Evolutionary conservation across 495 filamentous ascomycete species (phyloP).

Genomic region (Filosporella fistucella): DNA sequence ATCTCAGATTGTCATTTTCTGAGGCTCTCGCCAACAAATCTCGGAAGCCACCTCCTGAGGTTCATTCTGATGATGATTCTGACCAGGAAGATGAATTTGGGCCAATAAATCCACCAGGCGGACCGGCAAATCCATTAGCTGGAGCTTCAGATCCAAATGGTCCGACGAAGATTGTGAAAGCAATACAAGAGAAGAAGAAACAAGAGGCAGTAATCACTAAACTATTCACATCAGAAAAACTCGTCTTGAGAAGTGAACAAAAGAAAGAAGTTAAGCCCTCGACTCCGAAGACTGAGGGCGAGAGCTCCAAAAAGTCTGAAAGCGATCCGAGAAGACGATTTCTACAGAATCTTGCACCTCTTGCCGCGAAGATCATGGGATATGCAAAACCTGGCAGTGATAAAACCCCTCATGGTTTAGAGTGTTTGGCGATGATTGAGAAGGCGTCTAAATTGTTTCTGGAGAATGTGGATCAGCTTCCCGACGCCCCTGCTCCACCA

Average conservation of each 20-base stretch:
- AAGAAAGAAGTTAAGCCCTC: neutral
- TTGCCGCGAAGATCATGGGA: constrained; percentile 30
- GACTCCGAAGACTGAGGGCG: neutral
- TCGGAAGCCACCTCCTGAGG: constrained; percentile 42
- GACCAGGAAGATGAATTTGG: constrained; percentile 37
- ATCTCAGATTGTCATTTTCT: constrained; percentile 55
- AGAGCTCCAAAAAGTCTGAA: constrained; percentile 3
- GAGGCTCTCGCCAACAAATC: constrained; percentile 42
- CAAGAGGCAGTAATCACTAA: constrained; percentile 51
- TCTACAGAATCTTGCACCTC: constrained; percentile 34
- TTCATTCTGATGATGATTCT: constrained; percentile 45
- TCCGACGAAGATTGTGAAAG: constrained; percentile 34
- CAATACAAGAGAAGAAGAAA: constrained; percentile 42
- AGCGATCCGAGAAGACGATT: constrained; percentile 34
- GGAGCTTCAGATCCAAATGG: constrained; percentile 1
- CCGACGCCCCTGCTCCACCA: neutral
- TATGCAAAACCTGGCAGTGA: constrained; percentile 27
- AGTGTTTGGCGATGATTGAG: constrained; percentile 37
- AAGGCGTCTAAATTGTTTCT: constrained; percentile 41
- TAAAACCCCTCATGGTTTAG: constrained; percentile 26
- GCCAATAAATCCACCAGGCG: constrained; percentile 10
- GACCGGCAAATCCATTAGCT: constrained; percentile 6
- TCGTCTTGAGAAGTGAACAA: constrained; percentile 25
- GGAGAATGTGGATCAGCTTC: constrained; percentile 25
- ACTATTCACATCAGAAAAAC: constrained; percentile 46